Evolutionary conservation across 148 eudicot species (phyloP), one percentile per base, ranked within the genome.

Genomic region (Rheum nobile): DNA sequence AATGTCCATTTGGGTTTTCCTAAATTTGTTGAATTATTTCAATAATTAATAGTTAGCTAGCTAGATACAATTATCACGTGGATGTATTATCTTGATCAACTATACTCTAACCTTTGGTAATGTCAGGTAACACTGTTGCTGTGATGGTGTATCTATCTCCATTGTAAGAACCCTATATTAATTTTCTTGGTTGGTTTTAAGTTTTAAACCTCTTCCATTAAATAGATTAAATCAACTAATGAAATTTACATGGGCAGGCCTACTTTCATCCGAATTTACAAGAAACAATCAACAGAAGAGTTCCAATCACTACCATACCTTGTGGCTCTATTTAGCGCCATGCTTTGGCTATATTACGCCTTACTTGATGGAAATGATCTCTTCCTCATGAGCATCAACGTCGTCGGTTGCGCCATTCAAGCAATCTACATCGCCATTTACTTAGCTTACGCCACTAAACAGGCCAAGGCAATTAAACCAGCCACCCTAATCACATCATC

Each of bases 141-240:
- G 71, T 81, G 52, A 59, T 78, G 74, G 96, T 91, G 14, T 91
- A 79, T 82, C 80, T 91, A 50, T 90, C 93, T 52, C 96, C 96
- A 67, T 6, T 88, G 97, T 92, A 88, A 89, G 92, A 80, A 24
- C 21, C 41, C 38, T 37, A 47, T 16, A 68, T 68, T 44, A 24
- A 2, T 8, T 0, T 59, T 59, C 17, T 12, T 24, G 0, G 28
- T 10, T 4, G 12, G 6, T 9, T 21, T 8, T 28, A 3, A 1
- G 1, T 48, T 48, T 19, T 48, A 48, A 48, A 21, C 14, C 14
- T n/a, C 55, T 48, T 3, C n/a, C 55, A 41, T 8, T 41, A 41
- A 6, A 41, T 2, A 9, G 0, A 41, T 41, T 41, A 41, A 41
- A 41, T 3, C 43, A 41, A 41, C 10, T 41, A 3, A 3, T 14